A percentile compares a stretch with the other conserved stretches of the same genome.
Evolutionary conservation across 1,284 basidiomycete genomes (phyloP).

Genomic region (Cutaneotrichosporon mucoides): DNA sequence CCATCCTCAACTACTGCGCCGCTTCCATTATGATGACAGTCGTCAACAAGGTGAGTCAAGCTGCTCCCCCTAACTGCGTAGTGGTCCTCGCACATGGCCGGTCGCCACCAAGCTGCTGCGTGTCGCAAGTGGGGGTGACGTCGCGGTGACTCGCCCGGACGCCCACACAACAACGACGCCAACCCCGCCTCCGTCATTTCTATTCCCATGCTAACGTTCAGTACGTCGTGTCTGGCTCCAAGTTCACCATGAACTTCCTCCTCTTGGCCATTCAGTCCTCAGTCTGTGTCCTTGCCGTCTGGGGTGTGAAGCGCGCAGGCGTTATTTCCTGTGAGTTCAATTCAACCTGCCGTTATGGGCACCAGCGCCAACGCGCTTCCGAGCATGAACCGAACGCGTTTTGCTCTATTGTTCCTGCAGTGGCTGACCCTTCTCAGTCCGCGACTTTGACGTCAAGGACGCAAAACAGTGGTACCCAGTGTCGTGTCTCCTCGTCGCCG

Average conservation of each 20-base stretch:
- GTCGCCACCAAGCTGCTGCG: too few relatives aligned
- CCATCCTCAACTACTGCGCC: slow-evolving; percentile 84
- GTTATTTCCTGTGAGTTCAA: slow-evolving; percentile 63
- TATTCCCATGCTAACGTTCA: slow-evolving; percentile 39
- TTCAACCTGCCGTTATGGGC: too few relatives aligned
- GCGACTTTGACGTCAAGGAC: slow-evolving; percentile 77
- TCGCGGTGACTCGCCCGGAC: not conserved
- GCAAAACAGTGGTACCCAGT: slow-evolving; percentile 94
- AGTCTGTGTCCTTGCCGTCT: slow-evolving; percentile 78
- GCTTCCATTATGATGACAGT: slow-evolving; percentile 98
- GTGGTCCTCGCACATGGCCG: too few relatives aligned
- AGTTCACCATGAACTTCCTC: slow-evolving; percentile 97
- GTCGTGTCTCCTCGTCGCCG: slow-evolving; percentile 82
- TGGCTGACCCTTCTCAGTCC: slow-evolving; percentile 50
- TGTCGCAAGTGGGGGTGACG: not conserved
- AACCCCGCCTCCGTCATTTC: too few relatives aligned
- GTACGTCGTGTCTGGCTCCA: slow-evolving; percentile 89
- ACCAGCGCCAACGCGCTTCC: too few relatives aligned
- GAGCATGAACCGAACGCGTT: too few relatives aligned
- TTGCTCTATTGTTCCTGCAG: too few relatives aligned
- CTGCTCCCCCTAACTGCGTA: too few relatives aligned
- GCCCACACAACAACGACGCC: too few relatives aligned
- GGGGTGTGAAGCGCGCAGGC: slow-evolving; percentile 67
- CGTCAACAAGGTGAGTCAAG: slow-evolving; percentile 75
- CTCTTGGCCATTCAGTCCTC: slow-evolving; percentile 86